These are phyloP conservation scores for Stemphylium lycopersici DNA, from an alignment of 2,329 filamentous ascomycete genomes.

Conservation along the genomic window DNA sequence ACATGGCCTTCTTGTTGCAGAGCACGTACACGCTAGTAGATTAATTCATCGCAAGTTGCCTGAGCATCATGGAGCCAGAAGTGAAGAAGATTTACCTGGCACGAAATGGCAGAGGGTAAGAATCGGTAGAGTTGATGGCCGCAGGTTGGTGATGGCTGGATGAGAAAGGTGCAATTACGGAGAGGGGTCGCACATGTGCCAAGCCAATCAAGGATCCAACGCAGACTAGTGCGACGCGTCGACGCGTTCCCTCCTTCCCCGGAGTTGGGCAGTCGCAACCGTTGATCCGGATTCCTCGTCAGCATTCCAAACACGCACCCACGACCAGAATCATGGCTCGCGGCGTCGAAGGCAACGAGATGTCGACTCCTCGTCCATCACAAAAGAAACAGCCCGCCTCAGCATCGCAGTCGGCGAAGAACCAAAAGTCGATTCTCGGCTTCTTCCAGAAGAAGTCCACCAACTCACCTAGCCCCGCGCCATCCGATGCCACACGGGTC, in stretches of 20 bases:
- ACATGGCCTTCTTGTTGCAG: background rate
- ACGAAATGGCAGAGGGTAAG: too few relatives aligned
- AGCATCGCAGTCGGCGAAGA: slow-evolving; percentile 59
- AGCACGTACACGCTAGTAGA: background rate
- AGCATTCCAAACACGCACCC: background rate
- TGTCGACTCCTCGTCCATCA: slow-evolving; percentile 52
- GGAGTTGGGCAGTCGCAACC: background rate
- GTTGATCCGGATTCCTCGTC: background rate
- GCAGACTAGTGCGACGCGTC: slow-evolving; percentile 12
- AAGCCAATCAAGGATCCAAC: slow-evolving; percentile 5
- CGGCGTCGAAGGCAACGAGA: slow-evolving; percentile 55
- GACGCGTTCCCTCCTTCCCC: slow-evolving; percentile 12
- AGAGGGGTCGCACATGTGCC: slow-evolving; percentile 1
- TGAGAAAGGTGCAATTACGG: background rate
- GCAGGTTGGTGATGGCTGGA: background rate
- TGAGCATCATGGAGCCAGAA: background rate
- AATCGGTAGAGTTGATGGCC: too few relatives aligned
- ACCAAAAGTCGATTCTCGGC: slow-evolving; percentile 74
- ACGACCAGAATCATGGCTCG: slow-evolving; percentile 46
- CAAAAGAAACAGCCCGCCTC: slow-evolving; percentile 56
- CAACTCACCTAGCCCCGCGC: slow-evolving; percentile 53
- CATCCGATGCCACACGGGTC: slow-evolving; percentile 34
- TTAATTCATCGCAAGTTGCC: background rate
- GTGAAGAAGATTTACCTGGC: too few relatives aligned
- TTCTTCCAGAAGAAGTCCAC: slow-evolving; percentile 73